Conservation (phyloP, 2,329 filamentous ascomycete species). For the Blastomyces emzantsi region DNA sequence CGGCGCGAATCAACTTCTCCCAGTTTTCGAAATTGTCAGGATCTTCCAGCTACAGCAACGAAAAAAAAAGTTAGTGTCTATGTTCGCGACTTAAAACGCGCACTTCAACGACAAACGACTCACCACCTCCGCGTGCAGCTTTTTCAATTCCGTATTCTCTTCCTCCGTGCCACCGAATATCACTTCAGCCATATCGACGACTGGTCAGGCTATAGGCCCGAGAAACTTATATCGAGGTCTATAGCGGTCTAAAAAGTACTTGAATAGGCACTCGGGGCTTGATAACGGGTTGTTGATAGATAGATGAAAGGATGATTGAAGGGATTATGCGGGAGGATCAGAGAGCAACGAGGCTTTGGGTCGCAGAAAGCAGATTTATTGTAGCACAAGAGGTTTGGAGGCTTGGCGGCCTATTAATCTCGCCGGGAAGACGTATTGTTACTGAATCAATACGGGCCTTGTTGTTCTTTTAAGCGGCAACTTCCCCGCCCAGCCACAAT, state of each 20-base stretch:
- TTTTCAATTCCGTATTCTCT: conserved; percentile 73
- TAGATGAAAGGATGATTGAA: not conserved
- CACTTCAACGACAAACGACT: conserved; percentile 27
- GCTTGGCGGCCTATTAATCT: not conserved
- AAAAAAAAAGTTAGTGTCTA: conserved; percentile 7
- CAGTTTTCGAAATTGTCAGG: conserved; percentile 89
- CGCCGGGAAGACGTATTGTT: not conserved
- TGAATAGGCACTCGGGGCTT: not conserved
- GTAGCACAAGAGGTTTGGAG: not conserved
- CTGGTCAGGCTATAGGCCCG: not conserved
- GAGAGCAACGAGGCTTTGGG: not conserved
- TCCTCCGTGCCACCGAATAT: conserved; percentile 66
- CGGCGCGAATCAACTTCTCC: conserved; percentile 82
- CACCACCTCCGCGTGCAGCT: conserved; percentile 70
- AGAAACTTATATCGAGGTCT: not conserved
- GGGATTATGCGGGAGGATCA: not conserved
- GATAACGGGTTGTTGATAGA: not conserved
- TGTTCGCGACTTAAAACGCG: conserved; percentile 12
- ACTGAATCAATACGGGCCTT: not conserved
- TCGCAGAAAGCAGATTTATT: not conserved
- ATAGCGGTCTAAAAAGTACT: not conserved
- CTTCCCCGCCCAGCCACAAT: not conserved
- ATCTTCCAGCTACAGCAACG: conserved; percentile 48
- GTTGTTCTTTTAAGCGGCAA: not conserved
- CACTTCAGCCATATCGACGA: conserved; percentile 57